Percentiles rank a stretch among this genome's conserved stretches.
These are phyloP conservation scores for Backusella tarrabulga DNA, from an alignment of 192 early-diverging fungal genomes.

Conservation along the genomic window DNA sequence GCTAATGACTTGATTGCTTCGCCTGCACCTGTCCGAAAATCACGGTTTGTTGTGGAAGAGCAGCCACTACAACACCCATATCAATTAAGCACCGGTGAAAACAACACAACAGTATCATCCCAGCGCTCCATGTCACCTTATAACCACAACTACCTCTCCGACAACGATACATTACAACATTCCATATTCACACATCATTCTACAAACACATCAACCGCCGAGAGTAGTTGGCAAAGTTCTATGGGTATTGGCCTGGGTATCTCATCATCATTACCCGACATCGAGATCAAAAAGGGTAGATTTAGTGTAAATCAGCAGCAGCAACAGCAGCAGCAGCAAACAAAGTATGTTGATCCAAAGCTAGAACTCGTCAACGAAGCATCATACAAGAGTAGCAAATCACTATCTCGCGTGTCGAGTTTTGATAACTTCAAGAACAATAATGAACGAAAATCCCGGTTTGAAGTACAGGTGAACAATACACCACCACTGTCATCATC, in stretches of 20 bases:
- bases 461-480: slow-evolving; percentile 23
- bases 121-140: not conserved
- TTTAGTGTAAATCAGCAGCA: slow-evolving; percentile 54
- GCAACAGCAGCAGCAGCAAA: not conserved
- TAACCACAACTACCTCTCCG: slow-evolving; percentile 11
- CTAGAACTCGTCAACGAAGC: not conserved
- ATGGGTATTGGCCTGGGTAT: slow-evolving; percentile 16
- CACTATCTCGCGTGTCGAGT: not conserved
- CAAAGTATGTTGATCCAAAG: not conserved
- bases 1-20: not conserved
- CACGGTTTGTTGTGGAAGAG: slow-evolving; percentile 10
- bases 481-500: not conserved
- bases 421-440: not conserved
- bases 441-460: slow-evolving; percentile 30
- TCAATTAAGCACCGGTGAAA: not conserved
- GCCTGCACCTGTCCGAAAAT: not conserved
- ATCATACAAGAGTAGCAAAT: not conserved
- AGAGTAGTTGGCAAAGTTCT: not conserved
- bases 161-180: not conserved
- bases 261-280: not conserved
- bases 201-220: not conserved
- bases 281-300: slow-evolving; percentile 51
- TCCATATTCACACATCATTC: not conserved
- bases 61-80: slow-evolving; percentile 6
- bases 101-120: slow-evolving; percentile 14